phyloP scores from a whole-genome alignment of 192 early-diverging fungal genomes.

The Coemansia sp. region DNA sequence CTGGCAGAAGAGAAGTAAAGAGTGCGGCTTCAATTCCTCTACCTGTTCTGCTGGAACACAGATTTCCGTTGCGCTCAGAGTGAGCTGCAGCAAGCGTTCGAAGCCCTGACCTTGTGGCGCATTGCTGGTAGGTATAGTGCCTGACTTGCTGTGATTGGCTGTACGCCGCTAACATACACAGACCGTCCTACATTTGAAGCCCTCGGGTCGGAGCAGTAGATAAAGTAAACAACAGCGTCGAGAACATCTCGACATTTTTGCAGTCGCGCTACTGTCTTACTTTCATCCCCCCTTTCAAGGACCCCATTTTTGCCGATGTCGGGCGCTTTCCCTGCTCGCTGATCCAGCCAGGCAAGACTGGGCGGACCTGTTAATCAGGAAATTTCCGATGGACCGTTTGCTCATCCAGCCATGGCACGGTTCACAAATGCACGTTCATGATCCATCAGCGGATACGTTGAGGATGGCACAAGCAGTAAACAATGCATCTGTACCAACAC shows the following conservation, averaged over 20 bases:
- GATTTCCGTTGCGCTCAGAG: no score
- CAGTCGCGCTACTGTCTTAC: neutral
- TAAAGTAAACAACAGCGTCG: neutral
- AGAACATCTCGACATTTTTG: neutral
- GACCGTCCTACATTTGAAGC: neutral
- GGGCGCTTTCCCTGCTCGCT: neutral
- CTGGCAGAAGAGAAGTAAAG: neutral
- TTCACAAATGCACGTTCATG: no score
- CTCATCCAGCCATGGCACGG: neutral
- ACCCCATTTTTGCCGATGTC: neutral
- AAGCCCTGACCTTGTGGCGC: constrained; percentile 2
- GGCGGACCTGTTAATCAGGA: neutral
- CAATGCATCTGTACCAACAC: no score
- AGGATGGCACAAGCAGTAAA: no score
- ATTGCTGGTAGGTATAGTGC: neutral
- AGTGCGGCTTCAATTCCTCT: neutral
- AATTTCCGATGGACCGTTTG: neutral
- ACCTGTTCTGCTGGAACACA: no score
- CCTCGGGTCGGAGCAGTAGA: neutral
- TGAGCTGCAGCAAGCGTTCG: neutral
- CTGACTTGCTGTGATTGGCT: constrained; percentile 7
- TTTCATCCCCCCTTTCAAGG: neutral
- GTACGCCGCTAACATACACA: neutral
- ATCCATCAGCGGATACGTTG: no score
- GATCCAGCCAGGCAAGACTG: neutral